phyloP scores from a whole-genome alignment of 129 eudicot species.

The Cynara cardunculus region DNA sequence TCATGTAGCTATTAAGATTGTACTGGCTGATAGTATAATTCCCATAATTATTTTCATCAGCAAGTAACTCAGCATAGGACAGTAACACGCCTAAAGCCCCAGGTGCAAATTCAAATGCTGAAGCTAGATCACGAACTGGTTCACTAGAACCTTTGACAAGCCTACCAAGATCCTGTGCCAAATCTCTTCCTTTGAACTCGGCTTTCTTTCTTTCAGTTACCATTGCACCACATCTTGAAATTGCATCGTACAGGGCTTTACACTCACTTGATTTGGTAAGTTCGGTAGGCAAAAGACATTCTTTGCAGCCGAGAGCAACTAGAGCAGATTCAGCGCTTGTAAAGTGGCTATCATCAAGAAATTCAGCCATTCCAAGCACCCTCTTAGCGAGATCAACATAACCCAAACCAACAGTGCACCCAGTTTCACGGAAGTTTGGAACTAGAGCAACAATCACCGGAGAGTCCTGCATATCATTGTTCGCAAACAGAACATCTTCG shows the following conservation, averaged over 20 bases:
- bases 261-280: slow-evolving; percentile 54
- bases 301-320: slow-evolving; percentile 95
- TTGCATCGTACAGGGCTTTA: slow-evolving; percentile 63
- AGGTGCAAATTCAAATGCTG: slow-evolving; percentile 70
- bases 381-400: slow-evolving; percentile 73
- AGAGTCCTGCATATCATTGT: slow-evolving; percentile 93
- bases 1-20: slow-evolving; percentile 77
- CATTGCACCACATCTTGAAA: slow-evolving; percentile 93
- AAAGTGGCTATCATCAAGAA: slow-evolving; percentile 87
- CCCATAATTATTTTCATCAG: slow-evolving; percentile 83
- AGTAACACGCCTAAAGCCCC: slow-evolving; percentile 71
- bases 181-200: slow-evolving; percentile 77
- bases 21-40: slow-evolving; percentile 53
- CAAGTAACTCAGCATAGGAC: slow-evolving; percentile 78
- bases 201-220: slow-evolving; percentile 80
- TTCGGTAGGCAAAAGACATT: slow-evolving; percentile 78
- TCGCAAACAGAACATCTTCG: slow-evolving; percentile 87
- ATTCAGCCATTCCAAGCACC: slow-evolving; percentile 81
- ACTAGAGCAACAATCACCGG: slow-evolving; percentile 70
- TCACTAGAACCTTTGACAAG: slow-evolving; percentile 83
- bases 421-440: slow-evolving; percentile 57
- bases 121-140: slow-evolving; percentile 73
- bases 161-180: slow-evolving; percentile 85
- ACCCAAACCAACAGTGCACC: slow-evolving; percentile 73
- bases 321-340: slow-evolving; percentile 87